Conservation (phyloP, 2,329 filamentous ascomycete genomes). For the Microthyrium microscopicum region DNA sequence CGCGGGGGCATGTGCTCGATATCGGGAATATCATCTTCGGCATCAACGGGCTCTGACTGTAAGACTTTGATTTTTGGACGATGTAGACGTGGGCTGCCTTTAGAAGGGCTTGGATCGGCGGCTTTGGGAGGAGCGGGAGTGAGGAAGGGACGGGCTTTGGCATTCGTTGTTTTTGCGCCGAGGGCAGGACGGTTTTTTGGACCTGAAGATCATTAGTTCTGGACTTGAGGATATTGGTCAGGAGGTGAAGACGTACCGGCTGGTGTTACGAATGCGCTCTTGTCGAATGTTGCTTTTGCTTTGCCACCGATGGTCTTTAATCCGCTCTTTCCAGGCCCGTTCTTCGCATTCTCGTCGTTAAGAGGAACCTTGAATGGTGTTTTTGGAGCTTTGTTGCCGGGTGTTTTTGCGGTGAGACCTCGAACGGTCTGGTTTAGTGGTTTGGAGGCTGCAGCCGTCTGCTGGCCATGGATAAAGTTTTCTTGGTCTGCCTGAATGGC, state of each 20-base stretch:
- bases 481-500: constrained; percentile 66
- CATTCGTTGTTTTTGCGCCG: constrained; percentile 92
- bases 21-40: constrained; percentile 48
- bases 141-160: constrained; percentile 55
- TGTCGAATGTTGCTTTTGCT: constrained; percentile 34
- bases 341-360: constrained; percentile 72
- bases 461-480: constrained; percentile 63
- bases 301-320: constrained; percentile 37
- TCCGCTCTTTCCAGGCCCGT: constrained; percentile 41
- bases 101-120: constrained; percentile 2
- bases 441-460: constrained; percentile 54
- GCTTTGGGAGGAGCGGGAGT: constrained; percentile 42
- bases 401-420: constrained; percentile 57
- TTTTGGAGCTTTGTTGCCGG: constrained; percentile 58
- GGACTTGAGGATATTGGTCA: constrained; percentile 4
- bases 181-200: constrained; percentile 62
- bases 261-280: constrained; percentile 60
- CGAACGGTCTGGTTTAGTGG: constrained; percentile 48
- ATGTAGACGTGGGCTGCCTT: constrained; percentile 44
- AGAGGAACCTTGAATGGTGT: constrained; percentile 63
- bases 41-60: constrained; percentile 36
- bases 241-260: constrained; percentile 45
- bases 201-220: constrained; percentile 23
- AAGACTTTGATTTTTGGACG: constrained; percentile 44
- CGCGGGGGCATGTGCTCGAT: constrained; percentile 80